These are phyloP conservation scores for Funneliformis caledonium DNA, from an alignment of 371 early-diverging fungal species.

Conservation along the genomic window DNA sequence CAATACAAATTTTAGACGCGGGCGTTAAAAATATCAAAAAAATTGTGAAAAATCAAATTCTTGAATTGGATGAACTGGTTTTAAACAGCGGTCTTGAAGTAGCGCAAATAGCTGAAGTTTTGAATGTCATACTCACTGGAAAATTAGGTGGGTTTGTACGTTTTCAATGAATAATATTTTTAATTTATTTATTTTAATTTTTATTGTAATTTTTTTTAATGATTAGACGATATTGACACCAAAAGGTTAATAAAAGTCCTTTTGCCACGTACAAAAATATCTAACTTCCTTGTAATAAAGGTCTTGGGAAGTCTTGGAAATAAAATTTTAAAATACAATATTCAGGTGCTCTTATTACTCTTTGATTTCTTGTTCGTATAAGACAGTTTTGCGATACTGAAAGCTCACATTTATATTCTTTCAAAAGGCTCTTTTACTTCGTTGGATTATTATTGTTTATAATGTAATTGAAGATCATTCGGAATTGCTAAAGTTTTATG, in stretches of 20 bases:
- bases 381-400: background rate
- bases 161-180: background rate
- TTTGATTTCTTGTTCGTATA: background rate
- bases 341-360: slow-evolving; percentile 3
- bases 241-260: slow-evolving; percentile 14
- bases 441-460: slow-evolving; percentile 31
- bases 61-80: slow-evolving; percentile 18
- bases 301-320: slow-evolving; percentile 24
- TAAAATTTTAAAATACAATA: background rate
- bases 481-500: slow-evolving; percentile 17
- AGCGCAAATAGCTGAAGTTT: slow-evolving; percentile 4
- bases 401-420: background rate
- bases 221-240: background rate
- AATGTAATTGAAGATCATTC: slow-evolving; percentile 1
- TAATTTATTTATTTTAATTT: background rate
- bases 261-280: slow-evolving; percentile 13
- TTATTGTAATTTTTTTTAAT: background rate
- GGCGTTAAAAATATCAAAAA: background rate
- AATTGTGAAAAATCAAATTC: slow-evolving; percentile 13
- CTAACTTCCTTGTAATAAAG: background rate
- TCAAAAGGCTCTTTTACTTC: slow-evolving; percentile 28
- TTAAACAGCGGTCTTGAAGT: slow-evolving; percentile 24
- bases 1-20: slow-evolving; percentile 4
- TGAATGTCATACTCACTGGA: slow-evolving; percentile 10
- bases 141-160: slow-evolving; percentile 14